These are phyloP conservation scores for Stipa capillata DNA, from an alignment of 176 grass and related monocot species.

Conservation along the genomic window DNA sequence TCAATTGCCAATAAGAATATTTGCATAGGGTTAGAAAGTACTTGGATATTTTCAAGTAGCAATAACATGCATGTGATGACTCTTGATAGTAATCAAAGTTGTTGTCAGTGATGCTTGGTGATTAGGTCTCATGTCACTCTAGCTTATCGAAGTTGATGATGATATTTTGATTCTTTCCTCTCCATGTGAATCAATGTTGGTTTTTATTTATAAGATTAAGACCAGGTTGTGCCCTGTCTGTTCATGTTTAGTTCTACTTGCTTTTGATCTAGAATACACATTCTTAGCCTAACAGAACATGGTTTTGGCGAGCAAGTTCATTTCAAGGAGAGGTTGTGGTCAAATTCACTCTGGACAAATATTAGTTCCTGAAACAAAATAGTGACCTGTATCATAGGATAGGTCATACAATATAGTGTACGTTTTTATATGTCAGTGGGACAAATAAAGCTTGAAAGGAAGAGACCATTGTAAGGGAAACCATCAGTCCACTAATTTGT, in stretches of 20 bases:
- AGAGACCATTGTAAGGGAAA: not conserved
- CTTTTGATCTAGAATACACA: too few relatives aligned
- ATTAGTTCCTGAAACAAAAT: not conserved
- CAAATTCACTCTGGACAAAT: constrained; percentile 9
- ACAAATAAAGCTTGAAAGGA: constrained; percentile 16
- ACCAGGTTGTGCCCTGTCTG: constrained; percentile 1
- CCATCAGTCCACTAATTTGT: constrained; percentile 34
- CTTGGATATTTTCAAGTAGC: constrained; percentile 28
- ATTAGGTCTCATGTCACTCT: constrained; percentile 29
- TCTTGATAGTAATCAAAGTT: constrained; percentile 21
- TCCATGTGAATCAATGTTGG: too few relatives aligned
- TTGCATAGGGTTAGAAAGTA: too few relatives aligned
- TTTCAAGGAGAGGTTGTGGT: not conserved
- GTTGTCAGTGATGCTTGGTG: constrained; percentile 38
- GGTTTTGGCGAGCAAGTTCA: too few relatives aligned
- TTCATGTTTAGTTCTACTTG: too few relatives aligned
- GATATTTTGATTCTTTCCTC: not conserved
- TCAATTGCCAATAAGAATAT: too few relatives aligned
- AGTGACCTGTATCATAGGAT: not conserved
- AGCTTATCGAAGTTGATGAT: constrained; percentile 26
- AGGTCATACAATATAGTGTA: not conserved
- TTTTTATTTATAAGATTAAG: constrained; percentile 13
- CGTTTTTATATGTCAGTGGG: not conserved
- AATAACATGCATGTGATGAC: constrained; percentile 25
- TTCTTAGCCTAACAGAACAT: too few relatives aligned